These are phyloP conservation scores for Backusella parvicylindrica DNA, from an alignment of 192 early-diverging fungal species.

Conservation along the genomic window DNA sequence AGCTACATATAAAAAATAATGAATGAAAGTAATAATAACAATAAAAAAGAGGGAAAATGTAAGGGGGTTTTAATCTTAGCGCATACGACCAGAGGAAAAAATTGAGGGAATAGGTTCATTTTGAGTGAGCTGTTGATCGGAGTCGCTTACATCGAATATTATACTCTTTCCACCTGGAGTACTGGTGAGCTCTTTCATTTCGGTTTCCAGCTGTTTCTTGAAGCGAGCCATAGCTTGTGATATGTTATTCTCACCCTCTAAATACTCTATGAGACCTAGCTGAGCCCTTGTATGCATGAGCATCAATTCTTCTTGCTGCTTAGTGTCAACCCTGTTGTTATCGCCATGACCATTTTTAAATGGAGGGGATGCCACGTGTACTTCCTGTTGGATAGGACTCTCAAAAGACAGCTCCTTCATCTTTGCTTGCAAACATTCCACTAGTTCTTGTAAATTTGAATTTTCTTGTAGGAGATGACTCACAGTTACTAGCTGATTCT, in stretches of 20 bases:
- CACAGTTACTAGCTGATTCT: neutral
- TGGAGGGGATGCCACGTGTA: neutral
- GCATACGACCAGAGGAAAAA: neutral
- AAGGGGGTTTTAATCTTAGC: neutral
- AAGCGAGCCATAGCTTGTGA: slow-evolving; percentile 10
- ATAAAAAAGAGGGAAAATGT: neutral
- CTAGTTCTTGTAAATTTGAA: neutral
- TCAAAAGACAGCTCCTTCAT: neutral
- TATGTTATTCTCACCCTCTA: slow-evolving; percentile 19
- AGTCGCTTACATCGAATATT: neutral
- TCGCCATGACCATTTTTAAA: neutral
- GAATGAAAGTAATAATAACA: neutral
- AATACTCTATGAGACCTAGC: slow-evolving; percentile 14
- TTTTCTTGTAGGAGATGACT: neutral
- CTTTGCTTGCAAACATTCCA: neutral
- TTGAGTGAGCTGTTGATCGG: neutral
- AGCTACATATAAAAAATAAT: neutral
- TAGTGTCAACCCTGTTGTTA: neutral
- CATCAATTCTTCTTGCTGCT: slow-evolving; percentile 9
- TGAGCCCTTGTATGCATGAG: slow-evolving; percentile 19
- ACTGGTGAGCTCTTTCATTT: neutral
- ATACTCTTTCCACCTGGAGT: neutral
- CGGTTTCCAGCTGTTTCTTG: slow-evolving; percentile 11
- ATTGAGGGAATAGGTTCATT: neutral
- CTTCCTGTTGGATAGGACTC: neutral